Base-by-base conservation (phyloP, 1,139 yeast genomes). In the Blastobotrys buckinghamii region DNA sequence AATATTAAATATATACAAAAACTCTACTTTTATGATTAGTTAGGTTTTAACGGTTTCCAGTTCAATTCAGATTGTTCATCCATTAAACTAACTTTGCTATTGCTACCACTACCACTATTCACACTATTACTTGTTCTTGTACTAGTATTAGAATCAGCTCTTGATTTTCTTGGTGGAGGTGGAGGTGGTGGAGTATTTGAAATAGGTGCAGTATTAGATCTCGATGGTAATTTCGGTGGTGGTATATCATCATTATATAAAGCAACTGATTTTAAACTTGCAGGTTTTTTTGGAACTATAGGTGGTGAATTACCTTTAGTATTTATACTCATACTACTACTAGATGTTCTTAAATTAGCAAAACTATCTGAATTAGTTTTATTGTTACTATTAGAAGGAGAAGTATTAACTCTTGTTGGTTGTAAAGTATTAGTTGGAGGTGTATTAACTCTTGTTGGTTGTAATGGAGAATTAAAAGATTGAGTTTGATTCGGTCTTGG, bases 221-320 rank as follows among this genome's bases (percentile, higher is more conserved):
- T 19, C 6, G 34, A 20, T 20, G 50, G 44, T 6, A 38, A 34
- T 13, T n/a, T n/a, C n/a, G 44, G 42, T 32, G 48, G 42, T 9
- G 37, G 37, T 3, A 4, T 2, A 16, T 30, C 30, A 20, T 20
- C 15, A 34, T 7, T 7, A 16, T n/a, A 10, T 17, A 19, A 22
- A 22, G 7, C 24, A 5, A 13, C 6, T 5, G 19, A 22, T 12
- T 16, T 30, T 30, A 37, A 38, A 16, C 33, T 41, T 34, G 32
- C 47, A 1, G 62, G 62, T 42, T 58, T 59, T 12, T 56, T 49
- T n/a, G 62, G 61, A 1, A 58, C 54, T 15, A 39, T 49, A 1
- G 62, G 62, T 17, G 47, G 45, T 2, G 42, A 16, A 20, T 40
- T 35, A 7, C 53, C 51, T 33, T 50, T 50, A 17, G 10, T 17